phyloP scores from a whole-genome alignment of 164 flowering plant genomes.

The Annona cherimola region DNA sequence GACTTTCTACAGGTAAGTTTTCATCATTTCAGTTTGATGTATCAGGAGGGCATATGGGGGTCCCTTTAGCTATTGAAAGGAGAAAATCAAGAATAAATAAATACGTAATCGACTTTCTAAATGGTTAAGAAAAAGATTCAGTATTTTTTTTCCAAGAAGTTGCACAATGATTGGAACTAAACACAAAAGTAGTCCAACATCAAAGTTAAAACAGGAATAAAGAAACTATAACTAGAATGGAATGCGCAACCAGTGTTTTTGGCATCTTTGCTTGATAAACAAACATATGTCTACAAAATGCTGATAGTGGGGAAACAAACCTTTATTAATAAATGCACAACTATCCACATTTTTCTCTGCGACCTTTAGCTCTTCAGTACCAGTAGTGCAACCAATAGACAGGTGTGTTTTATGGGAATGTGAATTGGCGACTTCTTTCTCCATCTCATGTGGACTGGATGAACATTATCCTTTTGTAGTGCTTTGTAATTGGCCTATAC shows the following conservation, averaged over 20 bases:
- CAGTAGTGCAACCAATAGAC: conserved; percentile 14
- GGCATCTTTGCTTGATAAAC: not conserved
- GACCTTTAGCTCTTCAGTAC: conserved; percentile 17
- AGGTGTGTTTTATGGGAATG: conserved; percentile 22
- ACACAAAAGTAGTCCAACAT: too few relatives aligned
- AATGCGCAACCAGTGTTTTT: not conserved
- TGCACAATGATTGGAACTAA: too few relatives aligned
- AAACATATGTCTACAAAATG: not conserved
- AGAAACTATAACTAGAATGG: not conserved
- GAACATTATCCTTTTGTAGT: conserved; percentile 24
- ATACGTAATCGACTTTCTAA: too few relatives aligned
- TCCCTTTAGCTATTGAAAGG: not conserved
- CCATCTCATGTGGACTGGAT: conserved; percentile 20
- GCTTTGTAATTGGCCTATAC: not conserved
- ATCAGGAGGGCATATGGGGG: not conserved
- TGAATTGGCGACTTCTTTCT: conserved; percentile 18
- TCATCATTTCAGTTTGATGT: not conserved
- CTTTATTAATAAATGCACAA: conserved; percentile 35
- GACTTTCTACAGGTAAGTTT: not conserved
- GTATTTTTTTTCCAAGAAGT: too few relatives aligned
- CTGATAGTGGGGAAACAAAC: conserved; percentile 17
- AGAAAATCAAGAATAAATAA: too few relatives aligned
- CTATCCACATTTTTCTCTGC: conserved; percentile 10
- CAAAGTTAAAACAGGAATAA: not conserved
- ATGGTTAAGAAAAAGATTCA: not conserved